These are phyloP conservation scores for Yarrowia sp. DNA, from an alignment of 805 yeast genomes.

Conservation along the genomic window DNA sequence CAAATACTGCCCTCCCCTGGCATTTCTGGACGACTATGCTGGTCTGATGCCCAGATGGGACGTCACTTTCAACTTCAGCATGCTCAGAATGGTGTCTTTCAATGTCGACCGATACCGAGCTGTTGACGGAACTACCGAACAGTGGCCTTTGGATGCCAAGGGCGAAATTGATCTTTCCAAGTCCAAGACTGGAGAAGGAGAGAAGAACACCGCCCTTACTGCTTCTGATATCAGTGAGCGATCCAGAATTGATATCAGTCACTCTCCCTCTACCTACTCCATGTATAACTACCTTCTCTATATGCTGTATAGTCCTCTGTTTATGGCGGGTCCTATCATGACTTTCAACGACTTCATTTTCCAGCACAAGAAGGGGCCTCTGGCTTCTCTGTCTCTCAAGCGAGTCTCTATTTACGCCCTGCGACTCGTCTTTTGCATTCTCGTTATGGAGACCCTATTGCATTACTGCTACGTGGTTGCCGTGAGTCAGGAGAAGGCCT, in stretches of 20 bases:
- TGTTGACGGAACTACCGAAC: slow-evolving; percentile 14
- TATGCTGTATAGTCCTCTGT: slow-evolving; percentile 82
- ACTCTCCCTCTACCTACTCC: slow-evolving; percentile 60
- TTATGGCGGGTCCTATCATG: slow-evolving; percentile 93
- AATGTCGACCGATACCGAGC: slow-evolving; percentile 68
- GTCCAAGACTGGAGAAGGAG: slow-evolving; percentile 12
- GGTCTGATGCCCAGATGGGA: slow-evolving; percentile 95
- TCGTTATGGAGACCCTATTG: slow-evolving; percentile 86
- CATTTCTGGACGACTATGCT: slow-evolving; percentile 65
- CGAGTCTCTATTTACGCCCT: slow-evolving; percentile 67
- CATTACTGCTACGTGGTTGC: slow-evolving; percentile 95
- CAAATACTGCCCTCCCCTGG: slow-evolving; percentile 52
- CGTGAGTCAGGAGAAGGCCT: slow-evolving; percentile 84
- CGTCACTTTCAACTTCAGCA: slow-evolving; percentile 88
- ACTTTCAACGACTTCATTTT: slow-evolving; percentile 90
- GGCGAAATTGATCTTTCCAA: slow-evolving; percentile 33
- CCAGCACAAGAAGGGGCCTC: slow-evolving; percentile 60
- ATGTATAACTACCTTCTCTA: slow-evolving; percentile 76
- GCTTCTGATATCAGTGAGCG: slow-evolving; percentile 49
- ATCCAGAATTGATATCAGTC: slow-evolving; percentile 19
- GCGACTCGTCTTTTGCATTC: slow-evolving; percentile 72
- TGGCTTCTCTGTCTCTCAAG: slow-evolving; percentile 64
- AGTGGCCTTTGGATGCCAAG: slow-evolving; percentile 11
- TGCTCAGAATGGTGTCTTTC: slow-evolving; percentile 82
- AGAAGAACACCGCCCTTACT: slow-evolving; percentile 33